phyloP scores from a whole-genome alignment of 1,284 basidiomycete genomes.

The Moesziomyces sp. region DNA sequence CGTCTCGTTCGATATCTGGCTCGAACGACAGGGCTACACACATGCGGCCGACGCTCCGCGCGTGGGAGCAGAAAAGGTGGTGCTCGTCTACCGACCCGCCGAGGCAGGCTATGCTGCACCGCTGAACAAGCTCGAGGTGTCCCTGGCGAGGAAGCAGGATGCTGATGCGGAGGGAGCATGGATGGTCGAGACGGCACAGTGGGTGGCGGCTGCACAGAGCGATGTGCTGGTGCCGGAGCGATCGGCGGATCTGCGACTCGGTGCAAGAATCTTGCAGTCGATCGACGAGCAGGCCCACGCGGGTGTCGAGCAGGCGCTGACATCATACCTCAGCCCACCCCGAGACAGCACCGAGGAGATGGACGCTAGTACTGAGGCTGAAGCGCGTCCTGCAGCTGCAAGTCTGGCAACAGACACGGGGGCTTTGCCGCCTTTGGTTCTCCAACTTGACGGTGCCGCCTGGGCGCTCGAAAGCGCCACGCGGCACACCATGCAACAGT shows the following conservation, averaged over 20 bases:
- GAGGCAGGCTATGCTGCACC: conserved; percentile 5
- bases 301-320: conserved; percentile 13
- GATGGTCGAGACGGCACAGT: conserved; percentile 9
- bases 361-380: neutral
- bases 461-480: conserved; percentile 24
- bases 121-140: conserved; percentile 21
- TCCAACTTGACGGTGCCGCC: conserved; percentile 2
- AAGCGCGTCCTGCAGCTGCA: neutral
- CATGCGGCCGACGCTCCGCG: neutral
- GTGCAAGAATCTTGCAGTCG: neutral
- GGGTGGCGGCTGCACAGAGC: conserved; percentile 19
- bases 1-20: conserved; percentile 29
- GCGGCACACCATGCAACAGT: conserved; percentile 18
- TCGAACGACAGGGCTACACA: conserved; percentile 26
- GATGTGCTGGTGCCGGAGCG: conserved; percentile 36
- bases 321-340: conserved; percentile 4
- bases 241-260: conserved; percentile 27
- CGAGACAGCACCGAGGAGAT: neutral
- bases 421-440: conserved; percentile 14
- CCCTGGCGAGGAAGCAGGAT: conserved; percentile 2
- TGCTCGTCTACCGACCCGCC: conserved; percentile 20
- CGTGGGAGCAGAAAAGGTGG: conserved; percentile 5
- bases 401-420: neutral
- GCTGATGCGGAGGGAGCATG: conserved; percentile 12
- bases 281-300: conserved; percentile 4